Base-by-base conservation (phyloP, 805 yeast genomes). In the Starmerella vitae region DNA sequence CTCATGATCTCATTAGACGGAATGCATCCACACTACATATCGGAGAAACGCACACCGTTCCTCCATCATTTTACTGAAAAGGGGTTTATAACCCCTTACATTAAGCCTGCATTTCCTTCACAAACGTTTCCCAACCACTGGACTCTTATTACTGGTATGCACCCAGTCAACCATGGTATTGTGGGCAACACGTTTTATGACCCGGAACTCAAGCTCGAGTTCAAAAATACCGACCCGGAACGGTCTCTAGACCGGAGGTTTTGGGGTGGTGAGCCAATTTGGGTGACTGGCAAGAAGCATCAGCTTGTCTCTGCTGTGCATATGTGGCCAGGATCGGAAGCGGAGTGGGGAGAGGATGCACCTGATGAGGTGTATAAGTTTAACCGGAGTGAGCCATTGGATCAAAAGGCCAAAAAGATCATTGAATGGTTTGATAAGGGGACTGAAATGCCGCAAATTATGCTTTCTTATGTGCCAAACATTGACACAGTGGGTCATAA, bases 251-350 rank as follows among this genome's bases (percentile, higher is more conserved):
- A 70, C 28, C 62, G 58, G n/a, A 68, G 63, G 18, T 85, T 74
- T 67, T 85, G 94, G 93, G 88, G 85, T 19, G 94, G 94, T 19
- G 91, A 82, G 55, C 91, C 95, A 0, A 53, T 86, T 17, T 86
- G 96, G 96, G 61, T 68, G 24, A 81, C 93, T 1, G 84, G 88
- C 0, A 64, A 64, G 21, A 56, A 57, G 15, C 79, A 79, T 43
- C 77, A 75, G 5, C 68, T 78, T 2, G 61, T 62, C 3, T 60
- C 78, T 4, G 93, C 85, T 0, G 78, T 83, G n/a, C 93, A 85
- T 58, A 85, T 84, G 94, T 86, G 93, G 93, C 95, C 95, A 0
- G 95, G 95, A 1, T 74, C 85, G 42, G 94, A 84, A 50, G 93
- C 76, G 6, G 67, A 69, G 20, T 73, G 70, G 53, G 60, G 60